Evolutionary conservation across 202 grass and related monocot genomes (phyloP), one percentile per base, ranked within the genome.

Genomic region (Cymbopogon flexuosus): DNA sequence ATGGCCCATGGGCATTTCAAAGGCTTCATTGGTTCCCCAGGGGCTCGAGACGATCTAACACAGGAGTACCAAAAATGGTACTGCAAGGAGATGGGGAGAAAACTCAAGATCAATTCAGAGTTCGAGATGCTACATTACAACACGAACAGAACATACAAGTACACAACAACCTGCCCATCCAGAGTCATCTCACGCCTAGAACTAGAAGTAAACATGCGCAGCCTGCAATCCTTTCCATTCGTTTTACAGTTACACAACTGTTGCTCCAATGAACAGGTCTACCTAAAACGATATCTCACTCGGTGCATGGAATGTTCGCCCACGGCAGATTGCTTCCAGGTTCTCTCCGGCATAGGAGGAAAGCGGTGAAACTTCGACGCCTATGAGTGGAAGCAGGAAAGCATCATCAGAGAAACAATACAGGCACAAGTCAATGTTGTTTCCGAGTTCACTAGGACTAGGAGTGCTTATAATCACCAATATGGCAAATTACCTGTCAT

Each of bases 291-390:
- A 89, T 36, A 99, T 96, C 78, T 96, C 96, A 8, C 96, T 90
- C 1, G 93, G 90, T 1, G 96, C 93, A 65, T 93, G 96, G 78
- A 96, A 99, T 37, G 96, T 99, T 23, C 90, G 83, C 16, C 90
- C 93, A 10, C 89, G 96, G 75, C 96, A 99, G 47, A 96, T 99
- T 0, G 96, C 93, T 89, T 96, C 90, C 30, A 93, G 81, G 71
- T 92, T 99, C 84, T 99, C 93, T 41, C 93, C 96, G 5, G 83
- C 3, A 2, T 93, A 96, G 5, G 96, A 99, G 36, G 83, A 89
- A 62, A 99, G 88, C 0, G 93, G 92, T 75, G 93, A 99, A 66
- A 99, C 90, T 89, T 99, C 96, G 2, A 99, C 92, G 7, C 96
- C 96, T 99, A 4, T 0, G 27, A 63, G 30, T 30, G 42, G 21